Evolutionary conservation across 75 land plant species (phyloP).

Genomic region (Selaginella tamariscina): DNA sequence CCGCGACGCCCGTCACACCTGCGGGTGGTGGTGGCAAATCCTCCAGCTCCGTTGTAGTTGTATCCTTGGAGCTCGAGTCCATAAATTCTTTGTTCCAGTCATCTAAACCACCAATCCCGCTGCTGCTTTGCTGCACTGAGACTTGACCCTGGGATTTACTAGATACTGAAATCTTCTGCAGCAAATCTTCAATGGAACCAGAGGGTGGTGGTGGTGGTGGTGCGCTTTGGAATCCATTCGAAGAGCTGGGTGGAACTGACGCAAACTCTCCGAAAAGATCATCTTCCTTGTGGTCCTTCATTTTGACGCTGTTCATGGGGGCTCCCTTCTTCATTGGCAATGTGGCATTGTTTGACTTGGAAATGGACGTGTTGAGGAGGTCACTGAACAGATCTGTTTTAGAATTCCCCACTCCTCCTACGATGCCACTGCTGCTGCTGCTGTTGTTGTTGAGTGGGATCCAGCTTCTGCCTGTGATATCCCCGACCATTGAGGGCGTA

Average conservation of each 20-base stretch:
- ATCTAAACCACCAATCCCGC: constrained; percentile 27
- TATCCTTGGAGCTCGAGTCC: constrained; percentile 29
- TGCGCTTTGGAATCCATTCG: not conserved
- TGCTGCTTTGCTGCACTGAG: constrained; percentile 2
- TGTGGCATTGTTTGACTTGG: constrained; percentile 24
- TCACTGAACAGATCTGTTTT: constrained; percentile 67
- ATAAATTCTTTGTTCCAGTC: constrained; percentile 69
- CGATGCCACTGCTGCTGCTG: constrained; percentile 22
- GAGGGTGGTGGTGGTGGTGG: not conserved
- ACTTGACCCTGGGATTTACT: not conserved
- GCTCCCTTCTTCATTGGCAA: constrained; percentile 44
- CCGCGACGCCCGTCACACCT: constrained; percentile 49
- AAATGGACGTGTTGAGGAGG: constrained; percentile 54
- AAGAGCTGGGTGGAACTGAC: not conserved
- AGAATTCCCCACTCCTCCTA: constrained; percentile 11
- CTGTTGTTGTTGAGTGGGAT: constrained; percentile 16
- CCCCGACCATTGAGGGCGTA: constrained; percentile 58
- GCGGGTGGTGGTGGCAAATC: constrained; percentile 87
- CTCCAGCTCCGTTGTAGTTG: constrained; percentile 75
- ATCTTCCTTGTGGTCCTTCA: constrained; percentile 18
- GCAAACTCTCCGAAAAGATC: constrained; percentile 20
- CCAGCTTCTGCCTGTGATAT: constrained; percentile 82
- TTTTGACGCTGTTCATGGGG: constrained; percentile 33
- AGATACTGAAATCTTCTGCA: constrained; percentile 25
- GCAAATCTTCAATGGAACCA: constrained; percentile 28